Evolutionary conservation across 805 yeast species (phyloP).

Genomic region (Schwanniomyces yamadae): DNA sequence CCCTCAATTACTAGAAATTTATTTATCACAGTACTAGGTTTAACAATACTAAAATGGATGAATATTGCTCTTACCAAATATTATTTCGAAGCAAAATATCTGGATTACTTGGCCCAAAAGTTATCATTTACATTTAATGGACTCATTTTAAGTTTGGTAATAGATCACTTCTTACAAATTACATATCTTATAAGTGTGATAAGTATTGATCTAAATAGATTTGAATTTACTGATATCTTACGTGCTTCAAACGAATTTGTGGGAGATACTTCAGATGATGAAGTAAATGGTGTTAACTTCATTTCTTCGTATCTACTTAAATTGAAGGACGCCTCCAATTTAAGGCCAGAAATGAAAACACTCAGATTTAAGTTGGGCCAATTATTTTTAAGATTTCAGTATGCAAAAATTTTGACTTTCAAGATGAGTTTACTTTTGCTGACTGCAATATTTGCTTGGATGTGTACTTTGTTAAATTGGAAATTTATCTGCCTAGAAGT

Average conservation of each 20-base stretch:
- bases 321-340: slow-evolving; percentile 9
- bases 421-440: slow-evolving; percentile 27
- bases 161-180: slow-evolving; percentile 61
- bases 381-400: slow-evolving; percentile 28
- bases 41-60: slow-evolving; percentile 8
- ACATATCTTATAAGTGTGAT: slow-evolving; percentile 66
- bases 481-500: too few relatives aligned
- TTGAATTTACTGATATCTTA: slow-evolving; percentile 58
- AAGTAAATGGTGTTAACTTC: slow-evolving; percentile 25
- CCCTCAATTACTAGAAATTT: slow-evolving; percentile 26
- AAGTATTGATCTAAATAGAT: slow-evolving; percentile 62
- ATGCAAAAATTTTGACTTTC: slow-evolving; percentile 37
- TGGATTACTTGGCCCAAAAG: slow-evolving; percentile 10
- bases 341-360: slow-evolving; percentile 17
- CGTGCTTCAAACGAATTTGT: slow-evolving; percentile 1
- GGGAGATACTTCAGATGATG: slow-evolving; percentile 1
- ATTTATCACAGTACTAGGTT: slow-evolving; percentile 17
- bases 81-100: slow-evolving; percentile 14
- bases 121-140: slow-evolving; percentile 9
- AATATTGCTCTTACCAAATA: slow-evolving; percentile 8
- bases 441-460: slow-evolving; percentile 12
- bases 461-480: slow-evolving; percentile 21
- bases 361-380: slow-evolving; percentile 32
- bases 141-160: slow-evolving; percentile 44
- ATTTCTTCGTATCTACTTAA: slow-evolving; percentile 24